phyloP scores from a whole-genome alignment of 106 monocot species.

The Dendrobium nobile region DNA sequence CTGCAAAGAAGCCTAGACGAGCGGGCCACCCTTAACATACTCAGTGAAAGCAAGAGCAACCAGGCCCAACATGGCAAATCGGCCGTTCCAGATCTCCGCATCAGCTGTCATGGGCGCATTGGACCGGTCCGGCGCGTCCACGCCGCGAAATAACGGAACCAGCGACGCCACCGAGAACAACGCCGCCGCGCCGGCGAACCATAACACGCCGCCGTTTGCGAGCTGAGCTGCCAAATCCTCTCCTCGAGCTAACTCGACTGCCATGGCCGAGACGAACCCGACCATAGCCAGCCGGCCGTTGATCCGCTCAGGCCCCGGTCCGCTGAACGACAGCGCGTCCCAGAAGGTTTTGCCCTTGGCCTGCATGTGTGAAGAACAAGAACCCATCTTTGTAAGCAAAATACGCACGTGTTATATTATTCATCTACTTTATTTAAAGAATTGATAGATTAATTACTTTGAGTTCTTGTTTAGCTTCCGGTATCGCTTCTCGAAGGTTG shows the following conservation, averaged over 20 bases:
- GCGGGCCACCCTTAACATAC: slow-evolving; percentile 61
- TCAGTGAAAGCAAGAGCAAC: slow-evolving; percentile 69
- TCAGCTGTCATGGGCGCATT: slow-evolving; percentile 36
- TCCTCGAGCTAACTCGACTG: slow-evolving; percentile 45
- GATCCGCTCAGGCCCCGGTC: slow-evolving; percentile 73
- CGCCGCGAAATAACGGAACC: slow-evolving; percentile 58
- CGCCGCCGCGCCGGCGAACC: slow-evolving; percentile 31
- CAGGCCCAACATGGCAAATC: slow-evolving; percentile 72
- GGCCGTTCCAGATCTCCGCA: slow-evolving; percentile 78
- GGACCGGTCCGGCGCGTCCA: slow-evolving; percentile 35
- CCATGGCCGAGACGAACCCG: slow-evolving; percentile 63
- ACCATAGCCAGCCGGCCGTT: slow-evolving; percentile 78
- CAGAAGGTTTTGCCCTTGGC: slow-evolving; percentile 52
- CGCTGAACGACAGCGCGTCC: slow-evolving; percentile 57
- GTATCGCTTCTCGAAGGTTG: too few relatives aligned
- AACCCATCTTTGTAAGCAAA: background rate
- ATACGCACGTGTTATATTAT: too few relatives aligned
- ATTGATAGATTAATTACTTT: too few relatives aligned
- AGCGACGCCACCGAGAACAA: slow-evolving; percentile 54
- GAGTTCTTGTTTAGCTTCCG: too few relatives aligned
- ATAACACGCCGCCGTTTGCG: slow-evolving; percentile 37
- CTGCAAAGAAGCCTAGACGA: slow-evolving; percentile 19
- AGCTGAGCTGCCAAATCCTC: slow-evolving; percentile 42
- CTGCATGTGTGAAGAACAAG: background rate
- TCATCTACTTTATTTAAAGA: too few relatives aligned